Conservation (phyloP, 345 rosid species). For the Nephelium lappaceum region DNA sequence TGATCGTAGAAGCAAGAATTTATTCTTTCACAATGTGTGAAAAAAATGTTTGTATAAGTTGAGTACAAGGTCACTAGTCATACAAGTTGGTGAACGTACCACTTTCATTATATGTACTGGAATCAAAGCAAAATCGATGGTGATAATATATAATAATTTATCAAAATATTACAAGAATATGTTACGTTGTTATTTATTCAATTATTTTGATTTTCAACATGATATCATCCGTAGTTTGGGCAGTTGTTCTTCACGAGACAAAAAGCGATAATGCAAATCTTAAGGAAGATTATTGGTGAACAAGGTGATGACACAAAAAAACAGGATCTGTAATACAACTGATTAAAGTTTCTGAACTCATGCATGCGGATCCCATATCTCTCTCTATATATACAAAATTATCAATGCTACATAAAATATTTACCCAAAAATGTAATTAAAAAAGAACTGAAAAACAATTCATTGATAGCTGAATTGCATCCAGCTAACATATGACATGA, state of each 20-base stretch:
- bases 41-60: not conserved
- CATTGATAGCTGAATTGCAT: not conserved
- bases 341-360: not conserved
- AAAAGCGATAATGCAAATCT: constrained; percentile 12
- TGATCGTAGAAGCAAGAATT: constrained; percentile 3
- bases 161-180: too few species aligned
- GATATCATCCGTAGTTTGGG: not conserved
- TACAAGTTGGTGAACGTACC: not conserved
- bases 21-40: not conserved
- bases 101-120: not conserved
- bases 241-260: not conserved
- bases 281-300: constrained; percentile 9
- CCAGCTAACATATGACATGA: not conserved
- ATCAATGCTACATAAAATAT: not conserved
- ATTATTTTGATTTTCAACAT: not conserved
- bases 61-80: not conserved
- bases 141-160: too few species aligned
- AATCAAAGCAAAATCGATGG: not conserved
- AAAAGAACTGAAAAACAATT: not conserved
- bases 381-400: not conserved
- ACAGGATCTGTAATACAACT: not conserved
- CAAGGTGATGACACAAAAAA: not conserved
- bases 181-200: too few species aligned
- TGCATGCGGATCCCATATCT: not conserved
- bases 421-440: not conserved